Evolutionary conservation across 1,139 yeast genomes (phyloP).

Genomic region (Candida glucosophila): DNA sequence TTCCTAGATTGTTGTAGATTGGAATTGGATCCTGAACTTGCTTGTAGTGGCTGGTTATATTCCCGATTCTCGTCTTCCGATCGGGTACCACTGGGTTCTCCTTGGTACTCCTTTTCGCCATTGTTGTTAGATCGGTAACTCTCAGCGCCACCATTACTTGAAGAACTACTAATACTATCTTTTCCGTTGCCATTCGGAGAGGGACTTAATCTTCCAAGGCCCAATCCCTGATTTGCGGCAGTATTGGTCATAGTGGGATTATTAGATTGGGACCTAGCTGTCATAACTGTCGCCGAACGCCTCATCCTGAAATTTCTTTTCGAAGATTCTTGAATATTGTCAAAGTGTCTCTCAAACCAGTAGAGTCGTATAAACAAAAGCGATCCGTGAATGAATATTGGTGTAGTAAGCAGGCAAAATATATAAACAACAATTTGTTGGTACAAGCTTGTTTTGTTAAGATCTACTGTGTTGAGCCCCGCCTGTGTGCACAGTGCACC

Average conservation of each 20-base stretch:
- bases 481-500: constrained; percentile 84
- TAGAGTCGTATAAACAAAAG: constrained; percentile 74
- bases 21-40: constrained; percentile 4
- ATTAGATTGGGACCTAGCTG: constrained; percentile 39
- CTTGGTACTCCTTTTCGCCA: background rate
- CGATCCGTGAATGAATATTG: constrained; percentile 80
- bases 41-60: constrained; percentile 17
- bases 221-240: constrained; percentile 28
- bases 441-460: constrained; percentile 53
- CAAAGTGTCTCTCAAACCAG: constrained; percentile 86
- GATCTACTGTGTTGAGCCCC: constrained; percentile 74
- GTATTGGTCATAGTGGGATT: constrained; percentile 30
- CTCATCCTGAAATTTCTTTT: constrained; percentile 73
- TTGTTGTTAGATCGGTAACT: constrained; percentile 1
- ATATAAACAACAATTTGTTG: constrained; percentile 70
- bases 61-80: constrained; percentile 27
- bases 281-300: constrained; percentile 60
- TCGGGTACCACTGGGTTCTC: constrained; percentile 6
- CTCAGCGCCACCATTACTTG: constrained; percentile 1
- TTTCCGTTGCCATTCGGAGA: constrained; percentile 1
- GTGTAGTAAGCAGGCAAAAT: constrained; percentile 63
- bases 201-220: constrained; percentile 8
- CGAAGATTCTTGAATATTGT: constrained; percentile 67
- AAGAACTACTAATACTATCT: constrained; percentile 1
- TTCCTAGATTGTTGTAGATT: constrained; percentile 2